Percentiles rank a stretch among this genome's conserved stretches.
Conservation (phyloP, 768 basidiomycete genomes). For the Kwoniella dendrophila region DNA sequence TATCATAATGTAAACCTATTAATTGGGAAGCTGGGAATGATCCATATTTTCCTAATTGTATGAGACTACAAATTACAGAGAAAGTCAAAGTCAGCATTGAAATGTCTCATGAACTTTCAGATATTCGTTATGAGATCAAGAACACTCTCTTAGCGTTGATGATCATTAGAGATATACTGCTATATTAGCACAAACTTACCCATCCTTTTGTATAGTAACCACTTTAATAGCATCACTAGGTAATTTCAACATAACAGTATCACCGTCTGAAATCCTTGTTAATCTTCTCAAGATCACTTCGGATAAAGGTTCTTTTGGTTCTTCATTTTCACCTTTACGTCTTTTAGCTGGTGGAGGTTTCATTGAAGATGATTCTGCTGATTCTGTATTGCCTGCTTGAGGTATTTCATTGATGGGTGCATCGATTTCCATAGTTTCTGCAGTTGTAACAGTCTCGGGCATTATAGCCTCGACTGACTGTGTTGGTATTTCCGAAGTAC, state of each 20-base stretch:
- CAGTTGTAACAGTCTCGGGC: not conserved
- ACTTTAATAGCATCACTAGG: conserved; percentile 79
- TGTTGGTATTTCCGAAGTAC: not conserved
- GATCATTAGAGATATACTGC: not conserved
- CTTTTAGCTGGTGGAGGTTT: conserved; percentile 10
- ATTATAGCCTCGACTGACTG: not conserved
- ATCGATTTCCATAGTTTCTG: not conserved
- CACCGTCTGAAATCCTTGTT: conserved; percentile 64
- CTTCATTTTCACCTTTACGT: not conserved
- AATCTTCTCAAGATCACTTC: conserved; percentile 41
- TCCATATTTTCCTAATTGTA: conserved; percentile 82
- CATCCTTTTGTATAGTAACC: conserved; percentile 70
- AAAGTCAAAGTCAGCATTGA: conserved; percentile 2
- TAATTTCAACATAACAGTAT: conserved; percentile 75
- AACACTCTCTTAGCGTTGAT: not conserved
- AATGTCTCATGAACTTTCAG: not conserved
- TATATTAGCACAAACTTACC: conserved; percentile 60
- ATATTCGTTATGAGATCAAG: no score
- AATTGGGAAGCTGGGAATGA: conserved; percentile 77
- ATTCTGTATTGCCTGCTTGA: not conserved
- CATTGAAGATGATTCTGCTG: not conserved
- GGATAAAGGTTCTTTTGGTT: conserved; percentile 30
- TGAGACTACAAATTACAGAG: conserved; percentile 60
- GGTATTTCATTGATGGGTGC: not conserved
- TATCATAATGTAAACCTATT: conserved; percentile 78